These are phyloP conservation scores for Phialocephala subalpina DNA, from an alignment of 2,329 filamentous ascomycete genomes.

Conservation along the genomic window DNA sequence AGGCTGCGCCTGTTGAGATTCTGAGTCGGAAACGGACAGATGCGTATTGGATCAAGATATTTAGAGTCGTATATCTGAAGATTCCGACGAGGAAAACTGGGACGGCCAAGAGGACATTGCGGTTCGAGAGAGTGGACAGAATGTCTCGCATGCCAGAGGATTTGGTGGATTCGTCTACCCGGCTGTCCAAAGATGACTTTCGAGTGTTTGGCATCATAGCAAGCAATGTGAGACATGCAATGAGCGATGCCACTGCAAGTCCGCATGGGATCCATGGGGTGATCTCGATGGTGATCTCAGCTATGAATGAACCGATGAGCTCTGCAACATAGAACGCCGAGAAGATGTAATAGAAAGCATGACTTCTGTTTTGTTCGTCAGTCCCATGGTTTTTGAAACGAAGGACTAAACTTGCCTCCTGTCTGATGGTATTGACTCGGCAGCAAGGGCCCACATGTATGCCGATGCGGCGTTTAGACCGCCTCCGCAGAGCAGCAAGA, in stretches of 20 bases:
- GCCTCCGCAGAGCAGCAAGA: constrained; percentile 41
- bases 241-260: constrained; percentile 36
- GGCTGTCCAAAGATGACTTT: neutral
- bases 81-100: constrained; percentile 43
- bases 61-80: constrained; percentile 42
- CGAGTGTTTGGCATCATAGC: constrained; percentile 34
- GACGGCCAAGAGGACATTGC: constrained; percentile 35
- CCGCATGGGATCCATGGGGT: constrained; percentile 43
- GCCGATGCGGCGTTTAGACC: constrained; percentile 41
- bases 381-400: neutral
- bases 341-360: constrained; percentile 44
- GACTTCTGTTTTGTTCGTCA: constrained; percentile 33
- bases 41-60: constrained; percentile 43
- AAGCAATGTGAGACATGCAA: constrained; percentile 35
- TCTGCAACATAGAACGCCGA: constrained; percentile 44
- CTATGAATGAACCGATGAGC: constrained; percentile 40
- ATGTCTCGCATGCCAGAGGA: constrained; percentile 21
- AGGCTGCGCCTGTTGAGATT: constrained; percentile 41
- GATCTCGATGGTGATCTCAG: constrained; percentile 40
- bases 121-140: constrained; percentile 24
- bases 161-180: neutral
- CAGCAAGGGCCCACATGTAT: constrained; percentile 45
- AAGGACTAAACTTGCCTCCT: constrained; percentile 30
- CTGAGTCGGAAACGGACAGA: constrained; percentile 39
- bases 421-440: constrained; percentile 37